Conservation (phyloP, 2,329 filamentous ascomycete species). For the Diaporthe batatas region DNA sequence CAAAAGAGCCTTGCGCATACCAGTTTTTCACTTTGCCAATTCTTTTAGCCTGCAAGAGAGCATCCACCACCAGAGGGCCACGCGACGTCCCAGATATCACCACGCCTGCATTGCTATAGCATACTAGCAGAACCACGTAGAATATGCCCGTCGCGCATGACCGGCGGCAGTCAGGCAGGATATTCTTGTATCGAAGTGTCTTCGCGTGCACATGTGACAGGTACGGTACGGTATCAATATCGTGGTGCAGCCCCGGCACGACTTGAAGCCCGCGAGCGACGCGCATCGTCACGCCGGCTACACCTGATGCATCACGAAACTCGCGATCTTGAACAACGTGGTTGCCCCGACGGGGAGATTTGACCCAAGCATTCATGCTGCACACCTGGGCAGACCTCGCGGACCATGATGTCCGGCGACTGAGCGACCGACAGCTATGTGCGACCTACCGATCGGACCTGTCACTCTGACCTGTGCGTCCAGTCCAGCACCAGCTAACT, state of each 20-base stretch:
- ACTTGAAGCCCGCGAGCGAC: neutral
- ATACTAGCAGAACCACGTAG: too few species aligned
- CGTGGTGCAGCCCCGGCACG: neutral
- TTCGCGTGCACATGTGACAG: neutral
- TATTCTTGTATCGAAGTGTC: slow-evolving; percentile 6
- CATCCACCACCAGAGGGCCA: slow-evolving; percentile 1
- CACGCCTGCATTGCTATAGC: neutral
- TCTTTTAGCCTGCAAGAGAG: neutral
- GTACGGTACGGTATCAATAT: too few species aligned
- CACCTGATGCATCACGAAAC: slow-evolving; percentile 10
- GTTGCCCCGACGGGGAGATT: neutral
- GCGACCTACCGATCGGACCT: neutral
- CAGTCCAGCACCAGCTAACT: neutral
- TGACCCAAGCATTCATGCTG: neutral
- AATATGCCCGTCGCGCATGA: slow-evolving; percentile 7
- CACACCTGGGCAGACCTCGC: neutral
- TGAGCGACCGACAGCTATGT: neutral
- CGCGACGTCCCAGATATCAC: slow-evolving; percentile 9
- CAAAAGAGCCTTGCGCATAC: neutral
- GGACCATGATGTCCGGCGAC: neutral
- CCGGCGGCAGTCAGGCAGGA: neutral
- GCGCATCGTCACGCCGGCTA: slow-evolving; percentile 3
- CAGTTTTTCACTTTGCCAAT: slow-evolving; percentile 12
- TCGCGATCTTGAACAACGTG: neutral
- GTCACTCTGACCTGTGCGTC: neutral